A percentile compares a stretch with the other conserved stretches of the same genome.
Evolutionary conservation across 2,329 filamentous ascomycete genomes (phyloP).

Genomic region (Alternaria triticimaculans): DNA sequence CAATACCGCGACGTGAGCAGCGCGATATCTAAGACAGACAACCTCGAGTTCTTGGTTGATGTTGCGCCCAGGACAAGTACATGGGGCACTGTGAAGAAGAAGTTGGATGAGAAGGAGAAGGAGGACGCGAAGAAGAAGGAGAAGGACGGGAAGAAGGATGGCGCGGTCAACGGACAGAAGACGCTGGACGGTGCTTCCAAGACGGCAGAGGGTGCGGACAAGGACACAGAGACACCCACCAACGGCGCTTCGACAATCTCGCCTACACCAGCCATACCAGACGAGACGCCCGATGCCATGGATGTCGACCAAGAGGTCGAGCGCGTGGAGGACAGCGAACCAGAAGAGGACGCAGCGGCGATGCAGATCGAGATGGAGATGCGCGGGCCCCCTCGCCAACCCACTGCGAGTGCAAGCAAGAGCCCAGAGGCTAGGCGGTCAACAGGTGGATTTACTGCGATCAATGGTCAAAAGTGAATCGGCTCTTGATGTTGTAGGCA

Average conservation of each 20-base stretch:
- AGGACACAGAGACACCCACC: neutral
- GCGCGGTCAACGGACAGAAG: neutral
- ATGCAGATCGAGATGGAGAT: slow-evolving; percentile 52
- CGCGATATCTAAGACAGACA: slow-evolving; percentile 86
- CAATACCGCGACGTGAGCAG: slow-evolving; percentile 94
- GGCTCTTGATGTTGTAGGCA: neutral
- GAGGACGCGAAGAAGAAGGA: slow-evolving; percentile 13
- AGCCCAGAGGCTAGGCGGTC: slow-evolving; percentile 20
- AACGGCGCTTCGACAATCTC: neutral
- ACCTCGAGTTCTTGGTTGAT: slow-evolving; percentile 92
- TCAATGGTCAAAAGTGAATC: slow-evolving; percentile 34
- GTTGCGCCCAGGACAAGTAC: slow-evolving; percentile 86
- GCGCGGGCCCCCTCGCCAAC: slow-evolving; percentile 34
- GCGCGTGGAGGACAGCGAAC: slow-evolving; percentile 29
- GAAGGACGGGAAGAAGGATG: slow-evolving; percentile 7
- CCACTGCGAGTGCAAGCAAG: slow-evolving; percentile 2
- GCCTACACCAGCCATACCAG: neutral
- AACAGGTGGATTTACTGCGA: slow-evolving; percentile 40
- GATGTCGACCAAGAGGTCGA: slow-evolving; percentile 14
- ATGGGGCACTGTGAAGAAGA: slow-evolving; percentile 78
- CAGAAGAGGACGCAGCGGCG: slow-evolving; percentile 40
- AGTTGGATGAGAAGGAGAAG: slow-evolving; percentile 51
- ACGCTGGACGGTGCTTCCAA: slow-evolving; percentile 1
- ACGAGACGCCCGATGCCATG: slow-evolving; percentile 15
- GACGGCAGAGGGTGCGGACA: neutral